A percentile compares a stretch with the other conserved stretches of the same genome.
These are phyloP conservation scores for Zopfia rhizophila DNA, from an alignment of 2,329 filamentous ascomycete species.

Conservation along the genomic window DNA sequence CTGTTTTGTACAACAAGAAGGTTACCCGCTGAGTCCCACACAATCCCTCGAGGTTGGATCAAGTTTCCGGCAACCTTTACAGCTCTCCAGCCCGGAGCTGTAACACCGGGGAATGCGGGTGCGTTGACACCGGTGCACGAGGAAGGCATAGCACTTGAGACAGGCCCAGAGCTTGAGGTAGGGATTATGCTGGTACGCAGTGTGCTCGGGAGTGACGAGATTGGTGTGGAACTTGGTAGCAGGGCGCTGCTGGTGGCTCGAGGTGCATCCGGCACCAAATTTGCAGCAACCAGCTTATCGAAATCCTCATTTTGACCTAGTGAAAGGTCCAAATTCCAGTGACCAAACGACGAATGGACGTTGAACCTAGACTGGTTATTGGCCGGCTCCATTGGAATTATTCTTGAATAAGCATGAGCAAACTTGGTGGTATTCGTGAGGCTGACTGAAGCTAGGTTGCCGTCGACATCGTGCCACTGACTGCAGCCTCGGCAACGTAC, in stretches of 20 bases:
- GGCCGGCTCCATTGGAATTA: conserved; percentile 33
- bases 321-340: conserved; percentile 38
- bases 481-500: conserved; percentile 44
- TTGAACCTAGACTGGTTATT: conserved; percentile 45
- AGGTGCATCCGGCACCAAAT: conserved; percentile 28
- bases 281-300: conserved; percentile 34
- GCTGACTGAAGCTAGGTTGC: conserved; percentile 30
- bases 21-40: conserved; percentile 53
- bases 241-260: conserved; percentile 24
- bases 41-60: conserved; percentile 51
- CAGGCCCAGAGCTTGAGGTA: conserved; percentile 24
- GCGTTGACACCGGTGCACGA: conserved; percentile 31
- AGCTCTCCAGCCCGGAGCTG: conserved; percentile 40
- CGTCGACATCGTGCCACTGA: conserved; percentile 40
- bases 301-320: conserved; percentile 38
- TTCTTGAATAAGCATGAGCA: conserved; percentile 35
- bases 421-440: conserved; percentile 31
- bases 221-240: conserved; percentile 19
- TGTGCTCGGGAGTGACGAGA: conserved; percentile 22
- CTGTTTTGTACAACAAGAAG: conserved; percentile 54
- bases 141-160: conserved; percentile 29
- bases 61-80: conserved; percentile 53
- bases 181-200: conserved; percentile 23
- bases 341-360: conserved; percentile 39
- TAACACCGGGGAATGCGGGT: conserved; percentile 29